Evolutionary conservation across 352 stramenopile species (phyloP), one percentile per base, ranked within the genome.

Genomic region (Pythium coloratum): DNA sequence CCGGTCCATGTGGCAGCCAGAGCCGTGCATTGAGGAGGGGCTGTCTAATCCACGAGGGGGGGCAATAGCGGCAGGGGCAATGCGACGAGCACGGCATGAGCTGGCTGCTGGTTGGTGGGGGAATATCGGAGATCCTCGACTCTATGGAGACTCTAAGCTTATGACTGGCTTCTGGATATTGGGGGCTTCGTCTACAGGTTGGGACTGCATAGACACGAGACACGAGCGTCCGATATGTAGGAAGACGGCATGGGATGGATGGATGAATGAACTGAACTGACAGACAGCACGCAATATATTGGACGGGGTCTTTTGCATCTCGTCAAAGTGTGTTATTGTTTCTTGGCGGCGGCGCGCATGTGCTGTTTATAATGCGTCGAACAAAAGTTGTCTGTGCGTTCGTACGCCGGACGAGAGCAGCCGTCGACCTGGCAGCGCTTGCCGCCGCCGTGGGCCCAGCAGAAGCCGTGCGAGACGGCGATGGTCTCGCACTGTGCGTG

Each of bases 331-430:
- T 24, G 36, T 16, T 44, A 44, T 44, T 44, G 36, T 44, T 44
- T 44, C 36, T 44, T 44, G 10, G 36, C 1, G 10, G 36, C 36
- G 12, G 36, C 36, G 36, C 36, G 36, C 36, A 44, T 44, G 36
- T 44, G 36, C 36, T 44, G 36, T 12, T 44, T 44, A 44, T 24
- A 20, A 49, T 50, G 42, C 42, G 14, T 20, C 42, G 42, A 20
- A 10, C 42, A 50, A 26, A 28, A 81, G 64, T 89, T 88, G 34
- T 73, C 62, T 0, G 81, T 89, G 26, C 81, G 77, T 60, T 88
- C 78, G 66, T 89, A 89, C n/a, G 81, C 81, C 46, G 78, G 81
- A 16, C 76, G 73, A 18, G 73, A 76, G 61, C 79, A 88, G 18
- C 75, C 70, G 18, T 70, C 55, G 32, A 82, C 66, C 26, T 77